These are phyloP conservation scores for Globisporangium spinosum DNA, from an alignment of 352 stramenopile species.

Conservation along the genomic window DNA sequence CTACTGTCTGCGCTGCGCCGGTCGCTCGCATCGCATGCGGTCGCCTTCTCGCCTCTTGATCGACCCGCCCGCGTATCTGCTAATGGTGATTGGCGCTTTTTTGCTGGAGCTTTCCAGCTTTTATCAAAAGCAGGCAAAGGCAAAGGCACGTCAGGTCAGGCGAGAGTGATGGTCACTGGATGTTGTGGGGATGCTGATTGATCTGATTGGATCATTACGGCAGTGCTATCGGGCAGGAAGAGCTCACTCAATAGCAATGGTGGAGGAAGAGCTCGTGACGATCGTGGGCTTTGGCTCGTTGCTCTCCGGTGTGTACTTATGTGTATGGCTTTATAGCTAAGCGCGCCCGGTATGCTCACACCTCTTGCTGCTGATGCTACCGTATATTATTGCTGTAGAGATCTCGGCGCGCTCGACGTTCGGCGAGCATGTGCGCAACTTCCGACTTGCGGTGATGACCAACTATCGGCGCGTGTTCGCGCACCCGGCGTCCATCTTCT, in stretches of 20 bases:
- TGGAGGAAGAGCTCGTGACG: slow-evolving; percentile 36
- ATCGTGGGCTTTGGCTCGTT: slow-evolving; percentile 91
- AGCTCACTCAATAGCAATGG: not conserved
- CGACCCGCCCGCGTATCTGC: not conserved
- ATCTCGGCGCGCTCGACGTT: slow-evolving; percentile 87
- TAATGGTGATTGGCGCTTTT: not conserved
- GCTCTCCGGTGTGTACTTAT: slow-evolving; percentile 52
- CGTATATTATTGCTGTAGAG: slow-evolving; percentile 27
- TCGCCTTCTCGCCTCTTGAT: not conserved
- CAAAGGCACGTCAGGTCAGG: slow-evolving; percentile 1
- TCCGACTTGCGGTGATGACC: slow-evolving; percentile 80
- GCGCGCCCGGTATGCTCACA: not conserved
- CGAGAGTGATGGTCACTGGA: slow-evolving; percentile 7
- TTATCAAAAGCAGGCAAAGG: not conserved
- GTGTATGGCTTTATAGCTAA: not conserved
- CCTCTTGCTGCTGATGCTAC: not conserved
- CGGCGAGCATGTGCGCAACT: slow-evolving; percentile 76
- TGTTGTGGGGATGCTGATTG: slow-evolving; percentile 1
- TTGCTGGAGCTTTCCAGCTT: slow-evolving; percentile 1
- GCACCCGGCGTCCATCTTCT: slow-evolving; percentile 92
- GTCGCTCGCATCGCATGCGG: slow-evolving; percentile 12
- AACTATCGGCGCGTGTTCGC: slow-evolving; percentile 89
- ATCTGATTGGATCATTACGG: not conserved
- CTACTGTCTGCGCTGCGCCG: not conserved
- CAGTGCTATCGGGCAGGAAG: not conserved